A percentile compares a stretch with the other conserved stretches of the same genome.
Evolutionary conservation across 2,329 filamentous ascomycete species (phyloP).

Genomic region (Ceratocystis huliohia): DNA sequence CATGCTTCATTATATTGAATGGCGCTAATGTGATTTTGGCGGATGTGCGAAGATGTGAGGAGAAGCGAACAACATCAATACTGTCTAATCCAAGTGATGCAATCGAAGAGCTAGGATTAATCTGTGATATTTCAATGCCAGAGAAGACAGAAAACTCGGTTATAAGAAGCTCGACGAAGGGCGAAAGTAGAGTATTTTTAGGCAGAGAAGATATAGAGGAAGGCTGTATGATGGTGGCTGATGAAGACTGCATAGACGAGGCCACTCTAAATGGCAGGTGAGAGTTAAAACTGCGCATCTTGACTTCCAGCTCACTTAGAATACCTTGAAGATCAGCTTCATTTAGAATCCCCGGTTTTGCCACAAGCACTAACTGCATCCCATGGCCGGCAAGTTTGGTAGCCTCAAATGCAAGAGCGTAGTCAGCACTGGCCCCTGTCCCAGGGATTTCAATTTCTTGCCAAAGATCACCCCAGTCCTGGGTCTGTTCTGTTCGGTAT

Average conservation of each 20-base stretch:
- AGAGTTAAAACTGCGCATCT: neutral
- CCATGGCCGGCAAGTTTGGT: constrained; percentile 37
- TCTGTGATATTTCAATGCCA: constrained; percentile 35
- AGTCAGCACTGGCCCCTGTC: constrained; percentile 42
- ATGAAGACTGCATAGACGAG: neutral
- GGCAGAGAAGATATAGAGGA: neutral
- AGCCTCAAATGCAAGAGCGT: constrained; percentile 66
- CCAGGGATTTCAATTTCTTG: constrained; percentile 34
- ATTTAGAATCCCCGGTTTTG: constrained; percentile 33
- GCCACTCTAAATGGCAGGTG: neutral
- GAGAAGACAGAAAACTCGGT: constrained; percentile 35
- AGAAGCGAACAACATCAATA: constrained; percentile 78
- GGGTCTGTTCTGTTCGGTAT: constrained; percentile 47
- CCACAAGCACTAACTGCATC: constrained; percentile 47
- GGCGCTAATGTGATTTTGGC: constrained; percentile 48
- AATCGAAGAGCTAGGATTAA: constrained; percentile 51
- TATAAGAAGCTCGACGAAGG: neutral
- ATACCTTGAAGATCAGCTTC: neutral
- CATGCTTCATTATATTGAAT: constrained; percentile 62
- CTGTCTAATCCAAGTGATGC: constrained; percentile 81
- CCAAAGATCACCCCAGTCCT: constrained; percentile 39
- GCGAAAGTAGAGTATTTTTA: neutral
- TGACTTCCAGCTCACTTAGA: neutral
- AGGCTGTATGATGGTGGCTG: neutral
- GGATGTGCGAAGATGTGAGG: constrained; percentile 51